Conservation (phyloP, 192 early-diverging fungal genomes). For the Podila horticola region DNA sequence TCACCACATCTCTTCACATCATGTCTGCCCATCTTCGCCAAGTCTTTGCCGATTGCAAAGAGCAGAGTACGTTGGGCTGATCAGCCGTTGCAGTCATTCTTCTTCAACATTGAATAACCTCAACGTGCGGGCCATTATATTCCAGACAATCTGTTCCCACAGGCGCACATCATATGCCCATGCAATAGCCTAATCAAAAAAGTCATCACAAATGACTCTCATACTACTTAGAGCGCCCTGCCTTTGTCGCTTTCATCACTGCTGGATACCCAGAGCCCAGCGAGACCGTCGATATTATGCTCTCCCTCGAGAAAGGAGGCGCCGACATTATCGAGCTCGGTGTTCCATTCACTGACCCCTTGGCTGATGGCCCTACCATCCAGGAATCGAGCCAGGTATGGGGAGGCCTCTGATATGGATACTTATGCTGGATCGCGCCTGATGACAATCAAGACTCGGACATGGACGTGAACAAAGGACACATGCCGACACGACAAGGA, state of each 20-base stretch:
- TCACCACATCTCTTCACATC: not conserved
- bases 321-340: slow-evolving; percentile 97
- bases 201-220: too few relatives aligned
- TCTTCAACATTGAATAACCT: not conserved
- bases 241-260: slow-evolving; percentile 94
- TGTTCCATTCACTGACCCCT: slow-evolving; percentile 97
- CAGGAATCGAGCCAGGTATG: slow-evolving; percentile 87
- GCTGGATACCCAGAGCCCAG: slow-evolving; percentile 89
- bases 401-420: not conserved
- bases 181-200: too few relatives aligned
- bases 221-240: slow-evolving; percentile 68
- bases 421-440: not conserved
- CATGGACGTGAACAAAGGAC: not conserved
- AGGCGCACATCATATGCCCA: too few relatives aligned
- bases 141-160: too few relatives aligned
- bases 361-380: slow-evolving; percentile 98
- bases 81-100: not conserved
- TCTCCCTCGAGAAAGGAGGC: slow-evolving; percentile 91
- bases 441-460: not conserved
- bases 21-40: slow-evolving; percentile 55
- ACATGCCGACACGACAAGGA: not conserved
- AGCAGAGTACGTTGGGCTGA: slow-evolving; percentile 42
- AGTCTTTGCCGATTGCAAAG: slow-evolving; percentile 54
- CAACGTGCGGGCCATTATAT: not conserved
- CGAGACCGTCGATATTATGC: slow-evolving; percentile 84